A percentile compares a stretch with the other conserved stretches of the same genome.
Evolutionary conservation across 495 filamentous ascomycete species (phyloP).

Genomic region (Penicillium taxi): DNA sequence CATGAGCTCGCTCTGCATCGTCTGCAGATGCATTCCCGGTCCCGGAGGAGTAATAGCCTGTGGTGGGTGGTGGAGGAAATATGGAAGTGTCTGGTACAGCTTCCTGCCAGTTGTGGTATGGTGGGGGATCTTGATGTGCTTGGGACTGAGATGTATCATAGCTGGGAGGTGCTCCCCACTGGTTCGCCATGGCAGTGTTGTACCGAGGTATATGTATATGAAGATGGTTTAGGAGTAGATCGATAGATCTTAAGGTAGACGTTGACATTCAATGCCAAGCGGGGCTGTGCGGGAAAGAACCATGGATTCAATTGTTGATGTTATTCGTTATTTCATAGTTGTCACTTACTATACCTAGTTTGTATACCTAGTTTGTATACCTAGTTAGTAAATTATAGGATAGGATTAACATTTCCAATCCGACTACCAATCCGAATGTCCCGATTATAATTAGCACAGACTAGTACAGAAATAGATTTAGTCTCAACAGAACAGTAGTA

Average conservation of each 20-base stretch:
- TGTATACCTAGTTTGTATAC: too few relatives aligned
- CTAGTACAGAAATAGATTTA: background rate
- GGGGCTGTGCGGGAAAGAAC: conserved; percentile 16
- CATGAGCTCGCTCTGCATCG: conserved; percentile 64
- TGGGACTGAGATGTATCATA: conserved; percentile 16
- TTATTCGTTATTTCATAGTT: too few relatives aligned
- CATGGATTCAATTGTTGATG: conserved; percentile 1
- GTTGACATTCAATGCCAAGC: conserved; percentile 14
- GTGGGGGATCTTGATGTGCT: conserved; percentile 35
- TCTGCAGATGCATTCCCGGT: conserved; percentile 64
- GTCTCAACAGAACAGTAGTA: background rate
- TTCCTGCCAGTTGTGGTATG: conserved; percentile 73
- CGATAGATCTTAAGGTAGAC: conserved; percentile 11
- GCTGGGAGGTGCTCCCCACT: conserved; percentile 27
- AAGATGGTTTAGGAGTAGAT: too few relatives aligned
- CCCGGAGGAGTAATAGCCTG: conserved; percentile 58
- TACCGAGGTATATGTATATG: too few relatives aligned
- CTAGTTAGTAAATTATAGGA: too few relatives aligned
- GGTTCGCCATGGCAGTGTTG: too few relatives aligned
- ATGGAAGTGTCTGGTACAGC: conserved; percentile 70
- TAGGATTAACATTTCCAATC: too few relatives aligned
- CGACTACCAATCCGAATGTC: too few relatives aligned
- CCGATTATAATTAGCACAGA: background rate
- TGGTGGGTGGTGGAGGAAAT: conserved; percentile 72
- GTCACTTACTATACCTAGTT: too few relatives aligned